A percentile compares a stretch with the other conserved stretches of the same genome.
phyloP scores from a whole-genome alignment of 495 filamentous ascomycete genomes.

The Massariosphaeria phaeospora region DNA sequence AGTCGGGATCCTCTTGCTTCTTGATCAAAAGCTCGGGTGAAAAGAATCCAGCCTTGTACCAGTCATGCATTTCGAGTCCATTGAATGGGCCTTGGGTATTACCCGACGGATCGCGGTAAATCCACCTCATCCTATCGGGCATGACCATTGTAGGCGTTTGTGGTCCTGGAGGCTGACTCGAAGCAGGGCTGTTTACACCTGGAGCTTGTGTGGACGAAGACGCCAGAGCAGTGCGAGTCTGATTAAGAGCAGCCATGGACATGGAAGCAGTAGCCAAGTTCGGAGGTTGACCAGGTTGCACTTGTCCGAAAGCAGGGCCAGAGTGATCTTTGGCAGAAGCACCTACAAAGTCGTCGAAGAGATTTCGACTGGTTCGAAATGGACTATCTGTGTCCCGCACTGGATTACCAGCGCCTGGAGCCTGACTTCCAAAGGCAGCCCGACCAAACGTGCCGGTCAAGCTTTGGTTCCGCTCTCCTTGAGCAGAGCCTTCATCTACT shows the following conservation, averaged over 20 bases:
- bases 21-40: slow-evolving; percentile 89
- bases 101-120: slow-evolving; percentile 91
- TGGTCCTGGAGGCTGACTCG: slow-evolving; percentile 57
- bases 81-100: slow-evolving; percentile 90
- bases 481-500: slow-evolving; percentile 46
- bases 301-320: slow-evolving; percentile 17
- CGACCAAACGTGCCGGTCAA: slow-evolving; percentile 43
- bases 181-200: slow-evolving; percentile 36
- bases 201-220: slow-evolving; percentile 27
- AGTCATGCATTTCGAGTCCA: slow-evolving; percentile 97
- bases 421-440: slow-evolving; percentile 49
- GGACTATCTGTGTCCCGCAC: slow-evolving; percentile 59
- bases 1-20: slow-evolving; percentile 86
- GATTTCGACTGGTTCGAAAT: slow-evolving; percentile 51
- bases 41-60: slow-evolving; percentile 99
- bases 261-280: slow-evolving; percentile 20
- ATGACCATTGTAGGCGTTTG: slow-evolving; percentile 95
- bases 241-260: slow-evolving; percentile 5
- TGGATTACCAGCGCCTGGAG: slow-evolving; percentile 47
- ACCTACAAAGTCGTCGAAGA: slow-evolving; percentile 53
- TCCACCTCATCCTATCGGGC: slow-evolving; percentile 98
- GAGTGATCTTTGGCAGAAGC: slow-evolving; percentile 40
- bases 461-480: slow-evolving; percentile 28
- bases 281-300: slow-evolving; percentile 14
- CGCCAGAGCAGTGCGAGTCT: slow-evolving; percentile 20